These are phyloP conservation scores for Pseudocohnilembus persalinus DNA, from an alignment of 169 alveolate species.

Conservation along the genomic window DNA sequence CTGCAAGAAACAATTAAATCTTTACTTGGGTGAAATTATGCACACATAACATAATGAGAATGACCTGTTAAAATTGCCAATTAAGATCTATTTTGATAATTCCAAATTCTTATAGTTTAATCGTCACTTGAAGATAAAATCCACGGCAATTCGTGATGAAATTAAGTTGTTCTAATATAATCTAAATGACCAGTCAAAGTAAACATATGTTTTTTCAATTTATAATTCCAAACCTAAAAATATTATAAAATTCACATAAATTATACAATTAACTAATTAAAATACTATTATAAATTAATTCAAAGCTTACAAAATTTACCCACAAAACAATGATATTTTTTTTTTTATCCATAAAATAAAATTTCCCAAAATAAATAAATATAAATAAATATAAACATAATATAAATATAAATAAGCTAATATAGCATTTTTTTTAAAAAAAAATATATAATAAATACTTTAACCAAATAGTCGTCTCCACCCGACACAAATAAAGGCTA, in stretches of 20 bases:
- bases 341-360: too few relatives aligned
- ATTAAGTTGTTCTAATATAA: conserved; percentile 94
- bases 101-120: conserved; percentile 97
- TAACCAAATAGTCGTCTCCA: conserved; percentile 96
- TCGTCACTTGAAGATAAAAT: conserved; percentile 94
- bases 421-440: too few relatives aligned
- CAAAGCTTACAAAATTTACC: too few relatives aligned
- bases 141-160: conserved; percentile 97
- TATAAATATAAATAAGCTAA: too few relatives aligned
- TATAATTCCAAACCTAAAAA: conserved; percentile 89
- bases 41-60: conserved; percentile 97
- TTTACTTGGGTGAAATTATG: conserved; percentile 94
- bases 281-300: too few relatives aligned
- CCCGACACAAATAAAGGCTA: conserved; percentile 97
- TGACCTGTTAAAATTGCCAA: conserved; percentile 94
- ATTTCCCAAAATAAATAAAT: too few relatives aligned
- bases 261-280: too few relatives aligned
- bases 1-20: conserved; percentile 93
- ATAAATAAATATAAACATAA: too few relatives aligned
- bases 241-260: too few relatives aligned
- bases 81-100: conserved; percentile 93
- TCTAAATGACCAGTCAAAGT: conserved; percentile 95
- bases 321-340: too few relatives aligned
- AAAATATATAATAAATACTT: conserved; percentile 44
- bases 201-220: conserved; percentile 88